phyloP scores from a whole-genome alignment of 139 green algal species.

The Zygnema circumcarinatum region DNA sequence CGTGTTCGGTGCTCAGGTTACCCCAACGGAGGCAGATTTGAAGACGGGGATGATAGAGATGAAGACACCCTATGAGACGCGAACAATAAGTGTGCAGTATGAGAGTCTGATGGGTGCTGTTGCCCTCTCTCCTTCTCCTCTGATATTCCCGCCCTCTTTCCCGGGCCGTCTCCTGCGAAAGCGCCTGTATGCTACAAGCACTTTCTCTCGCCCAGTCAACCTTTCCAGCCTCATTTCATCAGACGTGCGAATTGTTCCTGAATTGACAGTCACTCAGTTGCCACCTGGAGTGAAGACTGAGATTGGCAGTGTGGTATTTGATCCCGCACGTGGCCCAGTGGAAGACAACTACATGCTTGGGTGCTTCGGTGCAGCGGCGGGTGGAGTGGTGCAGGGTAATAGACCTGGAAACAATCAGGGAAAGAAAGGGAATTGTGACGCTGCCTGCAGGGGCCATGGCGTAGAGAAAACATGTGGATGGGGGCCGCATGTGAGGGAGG shows the following conservation, averaged over 20 bases:
- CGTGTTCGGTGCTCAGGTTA: background rate
- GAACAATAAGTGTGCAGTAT: background rate
- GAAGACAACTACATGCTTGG: constrained; percentile 24
- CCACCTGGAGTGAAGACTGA: constrained; percentile 9
- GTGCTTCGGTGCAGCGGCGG: background rate
- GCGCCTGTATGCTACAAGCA: background rate
- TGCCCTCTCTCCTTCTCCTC: background rate
- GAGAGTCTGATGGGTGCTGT: constrained; percentile 17
- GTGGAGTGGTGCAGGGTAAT: background rate
- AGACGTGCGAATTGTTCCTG: constrained; percentile 17
- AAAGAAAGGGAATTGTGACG: background rate
- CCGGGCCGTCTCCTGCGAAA: constrained; percentile 11
- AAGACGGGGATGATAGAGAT: background rate
- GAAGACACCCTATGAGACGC: background rate
- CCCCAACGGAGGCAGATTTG: background rate
- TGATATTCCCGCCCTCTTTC: constrained; percentile 16
- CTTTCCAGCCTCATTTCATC: background rate
- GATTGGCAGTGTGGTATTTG: constrained; percentile 18
- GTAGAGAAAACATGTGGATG: background rate
- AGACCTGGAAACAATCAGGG: background rate
- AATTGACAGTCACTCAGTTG: background rate
- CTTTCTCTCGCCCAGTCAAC: background rate
- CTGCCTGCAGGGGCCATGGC: background rate
- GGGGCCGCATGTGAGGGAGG: background rate
- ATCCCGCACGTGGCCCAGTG: background rate